Base-by-base conservation (phyloP, 345 rosid genomes). In the Gossypium raimondii region DNA sequence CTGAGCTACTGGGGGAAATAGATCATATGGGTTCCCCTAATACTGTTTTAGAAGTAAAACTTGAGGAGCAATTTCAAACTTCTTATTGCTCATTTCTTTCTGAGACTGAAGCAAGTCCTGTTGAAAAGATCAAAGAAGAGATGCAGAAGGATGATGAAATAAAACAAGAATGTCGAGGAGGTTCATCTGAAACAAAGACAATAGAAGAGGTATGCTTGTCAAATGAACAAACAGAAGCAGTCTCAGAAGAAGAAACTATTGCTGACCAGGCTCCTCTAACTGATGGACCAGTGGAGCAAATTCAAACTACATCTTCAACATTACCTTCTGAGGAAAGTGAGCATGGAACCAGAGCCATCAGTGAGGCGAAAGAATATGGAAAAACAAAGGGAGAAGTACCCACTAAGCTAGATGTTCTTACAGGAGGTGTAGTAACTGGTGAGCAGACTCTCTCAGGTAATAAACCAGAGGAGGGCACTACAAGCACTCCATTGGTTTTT, bases 351-450 rank as follows among this genome's bases (percentile, higher is more conserved):
- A 1, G 18, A 57, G 25, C 53, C 11, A 50, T 67, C 77, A 71
- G 58, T 64, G 78, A 80, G 78, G 70, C 76, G 79, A 70, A 34
- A 58, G 73, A 77, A 52, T 77, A 77, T 68, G 78, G 73, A 47
- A 78, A 60, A 68, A 73, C 56, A 43, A 76, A 22, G 27, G 61
- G 11, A 10, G 62, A 58, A 58, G 29, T 22, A 58, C 62, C 11
- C 12, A 11, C 62, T 9, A 11, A 58, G 34, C 14, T 24, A 79
- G 79, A 78, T 80, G 78, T 62, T 76, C 59, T 45, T 41, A 17
- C 56, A 27, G 78, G 62, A 72, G 76, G 65, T 61, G 62, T 22
- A 58, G 27, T 58, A 22, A 58, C 62, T 22, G 62, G 16, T 22
- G 62, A 58, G 62, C 62, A 58, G 14, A 22, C 62, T 58, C 22